Evolutionary conservation across 352 stramenopile genomes (phyloP), one percentile per base, ranked within the genome.

Genomic region (Pythium biforme): DNA sequence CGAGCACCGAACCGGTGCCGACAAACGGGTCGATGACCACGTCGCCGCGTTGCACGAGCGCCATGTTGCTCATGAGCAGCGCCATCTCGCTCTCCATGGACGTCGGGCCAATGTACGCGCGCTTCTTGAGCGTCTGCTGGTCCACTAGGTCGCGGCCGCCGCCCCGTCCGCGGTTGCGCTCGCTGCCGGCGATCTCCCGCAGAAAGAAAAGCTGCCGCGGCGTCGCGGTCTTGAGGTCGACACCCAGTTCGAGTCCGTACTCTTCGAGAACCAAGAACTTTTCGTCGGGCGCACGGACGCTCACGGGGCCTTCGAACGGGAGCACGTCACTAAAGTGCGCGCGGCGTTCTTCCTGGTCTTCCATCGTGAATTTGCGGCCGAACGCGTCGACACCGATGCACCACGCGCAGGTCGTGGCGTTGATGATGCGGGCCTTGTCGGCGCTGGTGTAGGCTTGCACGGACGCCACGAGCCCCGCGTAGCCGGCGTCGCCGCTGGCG

Each of bases 1-100:
- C 87, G 23, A 99, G 77, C 49, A 99, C 97, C n/a, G 85, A 97
- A 4, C 96, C 97, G 11, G 97, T 99, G 33, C 97, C 97, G 5
- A 98, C 95, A 73, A 99, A 99, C 20, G 96, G 96, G 80, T 99
- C 97, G 62, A 98, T 95, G 8, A 97, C 89, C 25, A 97, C 66
- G 33, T 91, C 84, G 27, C 79, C 72, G 6, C 68, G 68, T 58
- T 77, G 73, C n/a, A 90, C 79, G 20, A 93, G 68, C 39, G 78
- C 84, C 81, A 90, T 91, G 60, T 93, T 92, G 66, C 66, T 92
- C 97, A 99, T 99, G 48, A 99, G 79, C 64, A 99, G 81, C 37
- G 92, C 92, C 59, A 99, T 90, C 68, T 99, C 96, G 34, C 90
- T 94, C 76, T 99, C 97, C 92, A 99, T 98, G 27, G 89, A 98